These are phyloP conservation scores for Purpureocillium lavendulum DNA, from an alignment of 2,329 filamentous ascomycete genomes.

Conservation along the genomic window DNA sequence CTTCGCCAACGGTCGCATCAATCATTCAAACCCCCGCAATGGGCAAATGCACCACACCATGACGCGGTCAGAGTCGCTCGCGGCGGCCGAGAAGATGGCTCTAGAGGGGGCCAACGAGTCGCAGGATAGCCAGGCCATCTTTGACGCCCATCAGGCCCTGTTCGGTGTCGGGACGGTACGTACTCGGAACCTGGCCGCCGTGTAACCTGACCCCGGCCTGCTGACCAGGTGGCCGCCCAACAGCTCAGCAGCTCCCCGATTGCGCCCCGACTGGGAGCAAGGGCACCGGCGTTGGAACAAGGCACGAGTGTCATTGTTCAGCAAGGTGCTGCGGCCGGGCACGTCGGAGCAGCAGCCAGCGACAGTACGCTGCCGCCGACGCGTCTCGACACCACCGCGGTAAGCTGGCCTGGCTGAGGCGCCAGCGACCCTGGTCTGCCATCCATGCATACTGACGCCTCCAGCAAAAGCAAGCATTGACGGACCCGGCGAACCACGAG, in stretches of 20 bases:
- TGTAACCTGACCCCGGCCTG: background rate
- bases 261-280: no score
- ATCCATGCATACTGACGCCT: background rate
- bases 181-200: conserved; percentile 9
- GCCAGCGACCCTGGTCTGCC: background rate
- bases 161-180: conserved; percentile 31
- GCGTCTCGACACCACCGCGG: no score
- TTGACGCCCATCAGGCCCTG: conserved; percentile 27
- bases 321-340: no score
- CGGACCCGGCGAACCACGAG: conserved; percentile 2
- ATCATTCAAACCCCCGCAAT: conserved; percentile 8
- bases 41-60: conserved; percentile 14
- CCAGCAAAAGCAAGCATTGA: conserved; percentile 5
- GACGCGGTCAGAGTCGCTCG: conserved; percentile 17
- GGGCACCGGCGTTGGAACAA: no score
- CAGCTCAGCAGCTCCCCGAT: conserved; percentile 5
- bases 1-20: background rate
- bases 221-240: background rate
- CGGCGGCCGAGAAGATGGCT: conserved; percentile 16
- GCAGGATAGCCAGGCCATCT: conserved; percentile 35
- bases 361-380: no score
- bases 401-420: background rate
- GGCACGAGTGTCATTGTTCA: no score
- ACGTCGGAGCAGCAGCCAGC: no score
- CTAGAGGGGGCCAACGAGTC: conserved; percentile 25